Conservation (phyloP, 2,329 filamentous ascomycete species). For the Paradendryphiella salina region DNA sequence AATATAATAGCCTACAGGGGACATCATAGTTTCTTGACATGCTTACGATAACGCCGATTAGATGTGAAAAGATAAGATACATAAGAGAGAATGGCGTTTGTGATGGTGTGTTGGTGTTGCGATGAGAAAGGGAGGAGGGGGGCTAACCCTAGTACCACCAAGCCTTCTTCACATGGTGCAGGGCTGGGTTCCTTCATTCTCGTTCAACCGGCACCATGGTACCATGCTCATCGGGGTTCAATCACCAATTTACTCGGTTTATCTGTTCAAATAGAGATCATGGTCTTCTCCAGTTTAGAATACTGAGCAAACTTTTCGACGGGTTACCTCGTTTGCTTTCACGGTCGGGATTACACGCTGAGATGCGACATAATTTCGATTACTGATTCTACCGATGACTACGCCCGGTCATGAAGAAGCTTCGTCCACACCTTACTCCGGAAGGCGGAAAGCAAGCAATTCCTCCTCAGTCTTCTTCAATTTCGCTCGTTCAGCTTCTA, state of each 20-base stretch:
- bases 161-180: conserved; percentile 1
- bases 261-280: too few relatives aligned
- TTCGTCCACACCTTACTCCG: too few relatives aligned
- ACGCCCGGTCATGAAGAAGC: too few relatives aligned
- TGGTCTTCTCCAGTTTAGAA: too few relatives aligned
- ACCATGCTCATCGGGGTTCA: background rate
- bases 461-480: background rate
- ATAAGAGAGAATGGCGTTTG: background rate
- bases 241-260: background rate
- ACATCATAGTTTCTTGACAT: background rate
- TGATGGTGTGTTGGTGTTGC: background rate
- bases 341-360: too few relatives aligned
- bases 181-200: background rate
- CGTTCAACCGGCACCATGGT: background rate
- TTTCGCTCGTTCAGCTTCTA: conserved; percentile 2
- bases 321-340: too few relatives aligned
- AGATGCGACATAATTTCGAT: background rate
- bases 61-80: background rate
- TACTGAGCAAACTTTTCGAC: too few relatives aligned
- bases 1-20: background rate
- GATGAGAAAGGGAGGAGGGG: background rate
- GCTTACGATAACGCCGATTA: background rate
- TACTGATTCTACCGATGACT: too few relatives aligned
- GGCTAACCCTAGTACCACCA: background rate
- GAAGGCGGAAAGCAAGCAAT: background rate